These are phyloP conservation scores for Mortierella sp. DNA, from an alignment of 371 early-diverging fungal genomes.

Conservation along the genomic window DNA sequence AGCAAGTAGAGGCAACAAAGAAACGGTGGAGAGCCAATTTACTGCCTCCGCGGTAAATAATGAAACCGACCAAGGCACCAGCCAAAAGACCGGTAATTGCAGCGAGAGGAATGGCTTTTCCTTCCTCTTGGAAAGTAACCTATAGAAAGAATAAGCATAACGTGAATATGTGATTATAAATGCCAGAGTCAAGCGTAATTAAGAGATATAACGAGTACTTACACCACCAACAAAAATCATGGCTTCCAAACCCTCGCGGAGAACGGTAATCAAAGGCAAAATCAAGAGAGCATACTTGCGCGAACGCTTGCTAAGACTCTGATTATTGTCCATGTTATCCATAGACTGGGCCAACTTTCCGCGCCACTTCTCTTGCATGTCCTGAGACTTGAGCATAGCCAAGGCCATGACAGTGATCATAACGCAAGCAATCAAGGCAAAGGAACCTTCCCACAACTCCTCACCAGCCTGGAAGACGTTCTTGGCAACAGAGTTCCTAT, in stretches of 20 bases:
- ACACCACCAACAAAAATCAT: slow-evolving; percentile 89
- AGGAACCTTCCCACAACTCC: slow-evolving; percentile 84
- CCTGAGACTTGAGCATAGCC: slow-evolving; percentile 77
- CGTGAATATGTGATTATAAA: not conserved
- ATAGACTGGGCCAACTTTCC: slow-evolving; percentile 68
- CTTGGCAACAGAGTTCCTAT: slow-evolving; percentile 53
- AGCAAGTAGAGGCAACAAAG: slow-evolving; percentile 76
- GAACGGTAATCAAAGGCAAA: slow-evolving; percentile 84
- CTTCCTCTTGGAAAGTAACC: slow-evolving; percentile 75
- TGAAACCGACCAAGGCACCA: slow-evolving; percentile 75
- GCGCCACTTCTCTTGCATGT: slow-evolving; percentile 80
- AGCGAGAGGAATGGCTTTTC: slow-evolving; percentile 84
- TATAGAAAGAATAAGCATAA: slow-evolving; percentile 4
- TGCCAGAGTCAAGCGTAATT: not conserved
- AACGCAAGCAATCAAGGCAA: slow-evolving; percentile 76
- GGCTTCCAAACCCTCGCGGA: slow-evolving; percentile 88
- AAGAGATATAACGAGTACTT: slow-evolving; percentile 36
- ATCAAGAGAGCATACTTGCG: slow-evolving; percentile 76
- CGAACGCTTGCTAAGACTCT: slow-evolving; percentile 65
- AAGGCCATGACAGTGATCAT: slow-evolving; percentile 82
- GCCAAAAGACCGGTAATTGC: slow-evolving; percentile 77
- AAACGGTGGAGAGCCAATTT: slow-evolving; percentile 79
- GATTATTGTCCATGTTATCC: slow-evolving; percentile 52
- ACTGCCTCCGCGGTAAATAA: slow-evolving; percentile 79
- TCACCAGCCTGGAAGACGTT: slow-evolving; percentile 60